Conservation (phyloP, 257 asterid species). For the Solanum chaucha region DNA sequence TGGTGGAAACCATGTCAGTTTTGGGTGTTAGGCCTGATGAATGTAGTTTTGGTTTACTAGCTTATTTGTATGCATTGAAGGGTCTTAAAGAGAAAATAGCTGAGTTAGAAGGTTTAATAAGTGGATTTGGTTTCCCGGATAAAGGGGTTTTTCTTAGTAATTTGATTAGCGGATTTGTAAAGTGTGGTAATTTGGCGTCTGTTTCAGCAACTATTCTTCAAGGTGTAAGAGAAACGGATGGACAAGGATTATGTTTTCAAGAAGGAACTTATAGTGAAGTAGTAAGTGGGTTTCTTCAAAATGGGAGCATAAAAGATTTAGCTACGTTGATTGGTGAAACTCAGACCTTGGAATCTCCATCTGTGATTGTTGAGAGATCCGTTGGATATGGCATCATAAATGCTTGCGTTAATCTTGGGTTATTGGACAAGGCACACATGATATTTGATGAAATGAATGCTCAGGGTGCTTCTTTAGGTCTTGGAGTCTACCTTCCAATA, state of each 20-base stretch:
- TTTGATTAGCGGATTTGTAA: constrained; percentile 68
- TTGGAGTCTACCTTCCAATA: constrained; percentile 74
- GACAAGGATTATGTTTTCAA: constrained; percentile 15
- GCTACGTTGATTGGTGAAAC: constrained; percentile 61
- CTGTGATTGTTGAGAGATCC: constrained; percentile 41
- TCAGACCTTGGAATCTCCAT: constrained; percentile 58
- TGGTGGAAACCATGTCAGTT: constrained; percentile 63
- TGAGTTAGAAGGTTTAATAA: constrained; percentile 54
- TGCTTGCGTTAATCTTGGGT: constrained; percentile 55
- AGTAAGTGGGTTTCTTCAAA: constrained; percentile 46
- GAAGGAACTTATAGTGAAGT: constrained; percentile 53
- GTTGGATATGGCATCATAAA: constrained; percentile 63
- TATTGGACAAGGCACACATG: constrained; percentile 65
- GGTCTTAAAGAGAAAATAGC: constrained; percentile 51
- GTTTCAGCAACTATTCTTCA: constrained; percentile 44
- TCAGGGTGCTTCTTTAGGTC: constrained; percentile 51
- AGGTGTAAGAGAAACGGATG: constrained; percentile 37
- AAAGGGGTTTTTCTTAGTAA: constrained; percentile 30
- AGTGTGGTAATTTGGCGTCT: constrained; percentile 41
- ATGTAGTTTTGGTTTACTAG: constrained; percentile 60
- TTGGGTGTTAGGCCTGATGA: constrained; percentile 75
- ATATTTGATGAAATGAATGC: constrained; percentile 81
- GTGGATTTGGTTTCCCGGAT: constrained; percentile 41
- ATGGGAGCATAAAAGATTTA: constrained; percentile 43
- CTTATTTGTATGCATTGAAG: constrained; percentile 69